These are phyloP conservation scores for Bacidia gigantensis DNA, from an alignment of 495 filamentous ascomycete genomes.

Conservation along the genomic window DNA sequence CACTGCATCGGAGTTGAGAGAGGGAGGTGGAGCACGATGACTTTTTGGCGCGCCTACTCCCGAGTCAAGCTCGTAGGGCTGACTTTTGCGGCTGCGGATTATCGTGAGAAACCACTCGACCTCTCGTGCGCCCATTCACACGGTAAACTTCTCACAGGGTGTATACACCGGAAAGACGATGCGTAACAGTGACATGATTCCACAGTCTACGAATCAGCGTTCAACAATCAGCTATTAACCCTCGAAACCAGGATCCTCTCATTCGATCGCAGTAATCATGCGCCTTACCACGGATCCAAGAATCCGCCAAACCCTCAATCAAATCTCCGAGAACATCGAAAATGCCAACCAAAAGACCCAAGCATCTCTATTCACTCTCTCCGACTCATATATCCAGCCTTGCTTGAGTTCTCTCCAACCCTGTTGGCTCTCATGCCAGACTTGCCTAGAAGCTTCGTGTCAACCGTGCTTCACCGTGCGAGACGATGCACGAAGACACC, in stretches of 20 bases:
- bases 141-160: too few relatives aligned
- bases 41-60: background rate
- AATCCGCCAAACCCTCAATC: slow-evolving; percentile 84
- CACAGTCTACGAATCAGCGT: too few relatives aligned
- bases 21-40: background rate
- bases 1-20: background rate
- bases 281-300: slow-evolving; percentile 72
- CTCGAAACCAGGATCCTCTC: background rate
- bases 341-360: slow-evolving; percentile 84
- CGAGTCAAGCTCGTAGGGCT: slow-evolving; percentile 1
- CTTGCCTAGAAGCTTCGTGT: slow-evolving; percentile 55
- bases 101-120: too few relatives aligned
- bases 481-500: slow-evolving; percentile 9
- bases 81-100: background rate
- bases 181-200: too few relatives aligned
- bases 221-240: background rate
- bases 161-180: too few relatives aligned
- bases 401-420: slow-evolving; percentile 55
- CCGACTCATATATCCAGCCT: slow-evolving; percentile 69
- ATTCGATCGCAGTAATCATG: slow-evolving; percentile 22
- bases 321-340: slow-evolving; percentile 84
- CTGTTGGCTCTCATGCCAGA: slow-evolving; percentile 45
- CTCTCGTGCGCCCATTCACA: too few relatives aligned
- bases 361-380: slow-evolving; percentile 74
- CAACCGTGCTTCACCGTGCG: slow-evolving; percentile 49